Percentiles rank a stretch among this genome's conserved stretches.
phyloP scores from a whole-genome alignment of 225 moss, liverwort and hornwort species.

The Lunularia cruciata region DNA sequence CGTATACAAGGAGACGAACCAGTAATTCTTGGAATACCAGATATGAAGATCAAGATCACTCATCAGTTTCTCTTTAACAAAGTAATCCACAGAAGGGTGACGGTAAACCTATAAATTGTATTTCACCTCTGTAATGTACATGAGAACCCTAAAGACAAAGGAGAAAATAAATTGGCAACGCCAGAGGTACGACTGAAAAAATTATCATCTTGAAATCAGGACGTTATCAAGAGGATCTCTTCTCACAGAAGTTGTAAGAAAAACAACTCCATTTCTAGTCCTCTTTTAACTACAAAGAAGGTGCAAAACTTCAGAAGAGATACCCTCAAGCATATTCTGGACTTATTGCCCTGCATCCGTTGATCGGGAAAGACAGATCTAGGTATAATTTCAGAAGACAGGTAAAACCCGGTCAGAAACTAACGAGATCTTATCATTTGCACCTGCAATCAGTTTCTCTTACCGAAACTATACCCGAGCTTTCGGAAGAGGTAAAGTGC shows the following conservation, averaged over 20 bases:
- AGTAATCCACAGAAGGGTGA: not conserved
- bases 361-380: not conserved
- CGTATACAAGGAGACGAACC: too few relatives aligned
- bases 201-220: not conserved
- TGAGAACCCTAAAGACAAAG: not conserved
- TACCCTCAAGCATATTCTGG: not conserved
- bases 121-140: not conserved
- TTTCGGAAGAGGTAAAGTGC: not conserved
- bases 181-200: not conserved
- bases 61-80: not conserved
- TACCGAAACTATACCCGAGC: not conserved
- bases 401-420: not conserved
- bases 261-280: conserved; percentile 13
- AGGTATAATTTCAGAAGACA: conserved; percentile 8
- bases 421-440: too few relatives aligned
- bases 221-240: conserved; percentile 5
- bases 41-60: not conserved
- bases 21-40: not conserved
- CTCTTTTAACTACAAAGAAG: conserved; percentile 1
- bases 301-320: conserved; percentile 11
- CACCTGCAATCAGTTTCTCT: not conserved
- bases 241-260: conserved; percentile 10
- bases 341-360: conserved; percentile 13
- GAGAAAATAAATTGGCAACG: not conserved
- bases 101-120: not conserved